Percentiles rank a stretch among this genome's conserved stretches.
These are phyloP conservation scores for Filobasidium uniguttulatum DNA, from an alignment of 1,284 basidiomycete species.

Conservation along the genomic window DNA sequence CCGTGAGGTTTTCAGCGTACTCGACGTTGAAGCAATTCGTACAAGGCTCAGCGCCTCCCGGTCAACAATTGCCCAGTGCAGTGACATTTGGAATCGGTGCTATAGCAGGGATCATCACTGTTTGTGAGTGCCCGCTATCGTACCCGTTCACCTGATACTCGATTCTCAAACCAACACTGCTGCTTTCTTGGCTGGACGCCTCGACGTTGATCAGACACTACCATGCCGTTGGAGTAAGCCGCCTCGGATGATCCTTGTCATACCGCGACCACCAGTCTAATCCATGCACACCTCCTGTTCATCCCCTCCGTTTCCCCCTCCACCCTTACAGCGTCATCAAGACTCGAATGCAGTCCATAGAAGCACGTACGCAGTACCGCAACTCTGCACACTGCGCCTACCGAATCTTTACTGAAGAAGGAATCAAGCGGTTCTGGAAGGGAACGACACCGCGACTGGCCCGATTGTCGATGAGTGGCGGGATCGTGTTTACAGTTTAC, in stretches of 20 bases:
- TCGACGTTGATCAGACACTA: constrained; percentile 36
- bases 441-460: constrained; percentile 81
- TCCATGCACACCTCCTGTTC: background rate
- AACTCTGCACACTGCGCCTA: constrained; percentile 92
- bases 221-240: constrained; percentile 82
- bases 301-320: background rate
- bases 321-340: constrained; percentile 66
- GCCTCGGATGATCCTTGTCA: background rate
- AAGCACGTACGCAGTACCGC: constrained; percentile 66
- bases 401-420: constrained; percentile 79
- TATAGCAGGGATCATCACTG: constrained; percentile 83
- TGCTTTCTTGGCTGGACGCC: no score
- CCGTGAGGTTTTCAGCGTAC: constrained; percentile 92
- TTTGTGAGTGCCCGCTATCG: constrained; percentile 65
- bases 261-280: background rate
- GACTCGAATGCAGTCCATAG: constrained; percentile 90
- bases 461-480: constrained; percentile 75
- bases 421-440: constrained; percentile 79
- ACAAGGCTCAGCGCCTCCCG: constrained; percentile 66
- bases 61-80: constrained; percentile 67
- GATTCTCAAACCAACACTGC: no score
- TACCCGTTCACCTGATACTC: no score
- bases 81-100: constrained; percentile 93
- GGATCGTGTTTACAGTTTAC: constrained; percentile 89
- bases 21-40: constrained; percentile 84